Evolutionary conservation across 768 basidiomycete genomes (phyloP), one percentile per base, ranked within the genome.

Genomic region (Macrolepiota albuminosa): DNA sequence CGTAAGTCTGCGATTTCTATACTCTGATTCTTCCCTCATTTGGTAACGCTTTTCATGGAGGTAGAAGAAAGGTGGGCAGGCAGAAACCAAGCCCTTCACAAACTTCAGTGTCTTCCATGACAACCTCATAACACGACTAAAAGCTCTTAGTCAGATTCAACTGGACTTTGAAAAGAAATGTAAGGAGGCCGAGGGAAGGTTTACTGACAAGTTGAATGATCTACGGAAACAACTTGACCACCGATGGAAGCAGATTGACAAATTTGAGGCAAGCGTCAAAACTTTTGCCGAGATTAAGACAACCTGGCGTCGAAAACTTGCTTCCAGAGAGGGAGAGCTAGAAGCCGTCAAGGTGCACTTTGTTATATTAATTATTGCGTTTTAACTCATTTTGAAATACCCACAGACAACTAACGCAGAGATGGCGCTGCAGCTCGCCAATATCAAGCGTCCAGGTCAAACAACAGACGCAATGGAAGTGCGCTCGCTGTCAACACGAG

Each of bases 81-180:
- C 85, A 0, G 91, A 94, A 70, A 92, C 93, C 0, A 95, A 94
- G 68, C 93, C 93, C 0, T 94, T 93, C 74, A 93, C 93, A 24
- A 96, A 96, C 73, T 97, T 98, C 67, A 77, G 83, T 63, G 88
- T 94, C 57, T 97, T 99, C 80, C 92, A 96, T 66, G 95, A 97
- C 72, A 95, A 94, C 66, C 84, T 99, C 26, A 89, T 97, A 68
- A 84, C 86, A 1, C 84, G 95, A 13, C 79, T 99, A 33, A 93
- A 94, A 68, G 79, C 86, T 0, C 82, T 98, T 59, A 89, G 85
- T 56, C 86, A 92, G 63, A 89, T 98, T 39, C 88, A 93, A 70
- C 71, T 82, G 34, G 87, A 93, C 66, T 97, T 96, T 68, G 95
- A 98, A 68, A 89, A 85, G 68, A 84, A 89, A 11, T 79, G 80